Evolutionary conservation across 2,329 filamentous ascomycete genomes (phyloP), one percentile per base, ranked within the genome.

Genomic region (Exophiala lecanii-corni): DNA sequence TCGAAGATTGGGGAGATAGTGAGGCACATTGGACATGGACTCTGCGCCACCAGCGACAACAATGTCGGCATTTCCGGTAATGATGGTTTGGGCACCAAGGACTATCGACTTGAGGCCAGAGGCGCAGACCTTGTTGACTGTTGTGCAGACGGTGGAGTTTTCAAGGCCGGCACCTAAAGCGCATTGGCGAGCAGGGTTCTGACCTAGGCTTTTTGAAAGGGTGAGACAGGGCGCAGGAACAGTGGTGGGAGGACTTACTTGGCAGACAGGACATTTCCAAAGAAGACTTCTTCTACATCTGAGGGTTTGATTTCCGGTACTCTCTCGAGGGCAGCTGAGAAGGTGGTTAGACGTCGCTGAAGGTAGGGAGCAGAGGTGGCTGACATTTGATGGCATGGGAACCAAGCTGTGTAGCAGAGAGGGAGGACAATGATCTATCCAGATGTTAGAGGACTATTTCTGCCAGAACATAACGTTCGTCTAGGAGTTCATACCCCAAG

Each of bases 101-200:
- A 95, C 88, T 62, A 98, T 84, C 57, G 92, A 87, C 76, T 98
- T 98, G 64, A 96, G 74, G 33, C 84, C 83, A 7, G 89, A 96
- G 53, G 92, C 92, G 78, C 92, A 98, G 64, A 98, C 92, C 75
- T 98, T 98, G 83, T 98, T 98, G 62, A 98, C 80, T 39, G 89
- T 94, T 34, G 92, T 98, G 70, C 84, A 86, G 57, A 94, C 79
- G 53, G 85, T 86, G 41, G 78, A 76, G 53, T 94, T 76, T 41
- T 81, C 72, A 54, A 98, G 86, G 51, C 92, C 92, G 60, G 88
- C 92, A 59, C 82, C 80, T 61, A 98, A 78, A 59, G 89, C 88
- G 68, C 86, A 94, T 73, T 98, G 92, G 61, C 92, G 84, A 57
- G 92, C 89, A 55, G 94, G 92, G 63, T 94, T 94, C 72, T 98